Conservation (phyloP, 306 rosid genomes). For the Heteromeles arbutifolia region DNA sequence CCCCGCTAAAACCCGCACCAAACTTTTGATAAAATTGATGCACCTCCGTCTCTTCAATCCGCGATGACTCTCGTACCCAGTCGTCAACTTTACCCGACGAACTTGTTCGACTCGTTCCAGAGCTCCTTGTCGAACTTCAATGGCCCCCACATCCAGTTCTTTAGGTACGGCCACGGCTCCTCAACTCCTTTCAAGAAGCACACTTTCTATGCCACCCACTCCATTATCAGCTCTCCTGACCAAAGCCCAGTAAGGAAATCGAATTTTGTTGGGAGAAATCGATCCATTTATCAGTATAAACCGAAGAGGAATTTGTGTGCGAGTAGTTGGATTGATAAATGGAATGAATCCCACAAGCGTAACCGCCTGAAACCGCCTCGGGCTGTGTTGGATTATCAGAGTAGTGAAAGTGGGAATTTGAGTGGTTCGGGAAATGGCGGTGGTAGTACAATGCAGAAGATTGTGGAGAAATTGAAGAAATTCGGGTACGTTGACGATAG, state of each 20-base stretch:
- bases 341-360: constrained; percentile 42
- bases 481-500: constrained; percentile 60
- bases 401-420: constrained; percentile 39
- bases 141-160: constrained; percentile 30
- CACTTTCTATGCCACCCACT: constrained; percentile 14
- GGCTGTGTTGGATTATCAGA: constrained; percentile 42
- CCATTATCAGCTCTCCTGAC: constrained; percentile 6
- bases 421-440: constrained; percentile 24
- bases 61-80: constrained; percentile 62
- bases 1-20: neutral
- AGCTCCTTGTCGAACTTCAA: constrained; percentile 40
- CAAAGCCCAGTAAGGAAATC: constrained; percentile 26
- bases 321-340: constrained; percentile 53
- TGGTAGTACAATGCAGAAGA: constrained; percentile 79
- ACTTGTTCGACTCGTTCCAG: constrained; percentile 61
- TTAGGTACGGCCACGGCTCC: constrained; percentile 39
- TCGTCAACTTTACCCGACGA: constrained; percentile 64
- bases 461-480: constrained; percentile 76
- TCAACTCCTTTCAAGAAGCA: constrained; percentile 28
- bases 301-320: constrained; percentile 20
- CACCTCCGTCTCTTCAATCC: neutral
- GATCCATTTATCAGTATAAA: constrained; percentile 17
- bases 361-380: constrained; percentile 45
- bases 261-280: constrained; percentile 13
- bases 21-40: neutral